Evolutionary conservation across 1,284 basidiomycete genomes (phyloP).

Genomic region (Bondarzewia mesenterica): DNA sequence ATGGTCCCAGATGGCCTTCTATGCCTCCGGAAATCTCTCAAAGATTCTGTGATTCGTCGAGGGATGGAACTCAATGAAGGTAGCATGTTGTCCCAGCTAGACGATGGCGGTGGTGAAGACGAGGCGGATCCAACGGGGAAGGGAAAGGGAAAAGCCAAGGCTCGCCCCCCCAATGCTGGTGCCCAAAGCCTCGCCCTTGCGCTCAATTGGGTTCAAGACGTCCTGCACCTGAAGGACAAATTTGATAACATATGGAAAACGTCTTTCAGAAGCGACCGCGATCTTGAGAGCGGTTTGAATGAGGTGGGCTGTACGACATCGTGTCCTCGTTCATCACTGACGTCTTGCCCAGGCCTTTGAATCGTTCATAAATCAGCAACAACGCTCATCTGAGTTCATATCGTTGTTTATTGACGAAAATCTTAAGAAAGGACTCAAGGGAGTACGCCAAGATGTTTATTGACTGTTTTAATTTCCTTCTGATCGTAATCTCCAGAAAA

Average conservation of each 20-base stretch:
- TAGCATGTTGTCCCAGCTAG: slow-evolving; percentile 27
- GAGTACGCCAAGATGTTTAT: slow-evolving; percentile 46
- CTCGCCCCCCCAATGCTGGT: slow-evolving; percentile 30
- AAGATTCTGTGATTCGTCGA: slow-evolving; percentile 67
- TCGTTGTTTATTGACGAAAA: slow-evolving; percentile 98
- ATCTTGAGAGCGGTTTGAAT: slow-evolving; percentile 80
- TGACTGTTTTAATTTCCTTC: neutral
- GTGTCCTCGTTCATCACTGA: slow-evolving; percentile 4
- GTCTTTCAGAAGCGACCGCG: slow-evolving; percentile 70
- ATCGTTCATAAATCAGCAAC: slow-evolving; percentile 86
- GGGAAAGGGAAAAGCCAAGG: slow-evolving; percentile 55
- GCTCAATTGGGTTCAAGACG: slow-evolving; percentile 91
- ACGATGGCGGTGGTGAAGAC: slow-evolving; percentile 26
- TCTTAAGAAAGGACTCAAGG: slow-evolving; percentile 91
- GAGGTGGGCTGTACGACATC: slow-evolving; percentile 46
- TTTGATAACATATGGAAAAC: slow-evolving; percentile 74
- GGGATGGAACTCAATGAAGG: slow-evolving; percentile 74
- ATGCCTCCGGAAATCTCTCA: slow-evolving; percentile 62
- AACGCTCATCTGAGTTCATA: slow-evolving; percentile 88
- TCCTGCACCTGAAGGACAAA: slow-evolving; percentile 86
- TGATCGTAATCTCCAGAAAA: slow-evolving; percentile 63
- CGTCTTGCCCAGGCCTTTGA: slow-evolving; percentile 69
- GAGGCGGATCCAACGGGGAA: slow-evolving; percentile 32
- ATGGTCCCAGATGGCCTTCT: slow-evolving; percentile 66
- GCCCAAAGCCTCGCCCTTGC: slow-evolving; percentile 52